Percentiles rank a stretch among this genome's conserved stretches.
Conservation (phyloP, 352 stramenopile species). For the Halophytophthora polymorphica region DNA sequence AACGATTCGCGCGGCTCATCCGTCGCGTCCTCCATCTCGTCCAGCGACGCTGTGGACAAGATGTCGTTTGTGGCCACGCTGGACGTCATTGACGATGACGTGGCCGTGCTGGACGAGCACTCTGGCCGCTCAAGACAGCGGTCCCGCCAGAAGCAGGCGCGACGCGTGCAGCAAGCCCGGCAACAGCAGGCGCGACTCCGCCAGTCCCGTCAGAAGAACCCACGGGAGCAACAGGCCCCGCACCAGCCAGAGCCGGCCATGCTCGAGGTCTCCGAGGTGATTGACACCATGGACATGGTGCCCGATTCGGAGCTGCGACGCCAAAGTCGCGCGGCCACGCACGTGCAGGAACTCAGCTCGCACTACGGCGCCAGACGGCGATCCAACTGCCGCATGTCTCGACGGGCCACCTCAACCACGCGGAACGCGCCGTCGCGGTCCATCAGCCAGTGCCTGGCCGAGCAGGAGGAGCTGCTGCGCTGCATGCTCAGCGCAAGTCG, state of each 20-base stretch:
- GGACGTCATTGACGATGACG: slow-evolving; percentile 45
- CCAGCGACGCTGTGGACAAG: slow-evolving; percentile 20
- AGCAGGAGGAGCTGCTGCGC: slow-evolving; percentile 38
- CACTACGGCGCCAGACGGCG: slow-evolving; percentile 21
- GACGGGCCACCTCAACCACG: slow-evolving; percentile 11
- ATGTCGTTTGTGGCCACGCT: slow-evolving; percentile 37
- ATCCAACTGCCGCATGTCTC: slow-evolving; percentile 10
- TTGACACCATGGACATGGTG: slow-evolving; percentile 51
- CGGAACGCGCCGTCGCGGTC: slow-evolving; percentile 26
- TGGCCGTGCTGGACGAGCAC: slow-evolving; percentile 33
- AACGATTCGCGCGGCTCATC: slow-evolving; percentile 25
- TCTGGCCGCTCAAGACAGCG: slow-evolving; percentile 10
- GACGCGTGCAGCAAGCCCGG: slow-evolving; percentile 15
- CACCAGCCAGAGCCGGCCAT: slow-evolving; percentile 1
- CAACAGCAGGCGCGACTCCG: not conserved
- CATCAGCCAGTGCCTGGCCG: slow-evolving; percentile 37
- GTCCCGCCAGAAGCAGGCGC: slow-evolving; percentile 23
- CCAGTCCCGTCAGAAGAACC: not conserved
- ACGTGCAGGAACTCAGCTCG: slow-evolving; percentile 2
- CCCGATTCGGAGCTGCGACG: slow-evolving; percentile 22
- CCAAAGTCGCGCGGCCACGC: slow-evolving; percentile 4
- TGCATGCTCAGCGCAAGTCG: slow-evolving; percentile 32
- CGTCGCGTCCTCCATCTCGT: slow-evolving; percentile 29
- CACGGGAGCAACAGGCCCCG: not conserved
- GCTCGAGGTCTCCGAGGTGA: slow-evolving; percentile 39